Conservation (phyloP, 352 stramenopile species). For the Phytophthora lateralis region DNA sequence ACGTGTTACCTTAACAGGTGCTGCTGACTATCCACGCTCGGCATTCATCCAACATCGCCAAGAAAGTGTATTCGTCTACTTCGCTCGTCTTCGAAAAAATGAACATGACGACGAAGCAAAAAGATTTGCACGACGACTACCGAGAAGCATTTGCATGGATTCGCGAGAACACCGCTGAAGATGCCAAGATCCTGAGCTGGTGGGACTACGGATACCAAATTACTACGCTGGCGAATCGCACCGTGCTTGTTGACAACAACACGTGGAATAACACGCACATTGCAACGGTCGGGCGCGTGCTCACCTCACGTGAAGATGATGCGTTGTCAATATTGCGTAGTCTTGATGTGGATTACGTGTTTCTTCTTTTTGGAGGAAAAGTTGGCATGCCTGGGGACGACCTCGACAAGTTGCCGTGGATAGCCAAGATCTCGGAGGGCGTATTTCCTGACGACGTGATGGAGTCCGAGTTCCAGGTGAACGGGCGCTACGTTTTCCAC, state of each 20-base stretch:
- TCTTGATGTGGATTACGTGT: slow-evolving; percentile 82
- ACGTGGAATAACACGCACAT: slow-evolving; percentile 98
- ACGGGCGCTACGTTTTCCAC: slow-evolving; percentile 72
- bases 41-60: slow-evolving; percentile 64
- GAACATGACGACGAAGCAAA: slow-evolving; percentile 51
- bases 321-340: slow-evolving; percentile 76
- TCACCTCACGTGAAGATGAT: slow-evolving; percentile 70
- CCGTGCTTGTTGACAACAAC: slow-evolving; percentile 94
- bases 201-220: slow-evolving; percentile 92
- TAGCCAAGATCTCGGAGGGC: slow-evolving; percentile 91
- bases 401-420: slow-evolving; percentile 95
- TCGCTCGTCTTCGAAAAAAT: slow-evolving; percentile 74
- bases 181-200: slow-evolving; percentile 82
- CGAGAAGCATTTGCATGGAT: slow-evolving; percentile 87
- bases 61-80: slow-evolving; percentile 82
- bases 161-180: slow-evolving; percentile 64
- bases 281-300: slow-evolving; percentile 90
- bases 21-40: slow-evolving; percentile 71
- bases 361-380: slow-evolving; percentile 77
- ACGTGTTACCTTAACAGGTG: slow-evolving; percentile 36
- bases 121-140: slow-evolving; percentile 73
- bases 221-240: slow-evolving; percentile 81
- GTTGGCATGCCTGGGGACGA: slow-evolving; percentile 84
- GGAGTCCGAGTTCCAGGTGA: slow-evolving; percentile 83
- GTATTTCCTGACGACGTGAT: slow-evolving; percentile 86